Base-by-base conservation (phyloP, 805 yeast genomes). In the Yarrowia sp. region DNA sequence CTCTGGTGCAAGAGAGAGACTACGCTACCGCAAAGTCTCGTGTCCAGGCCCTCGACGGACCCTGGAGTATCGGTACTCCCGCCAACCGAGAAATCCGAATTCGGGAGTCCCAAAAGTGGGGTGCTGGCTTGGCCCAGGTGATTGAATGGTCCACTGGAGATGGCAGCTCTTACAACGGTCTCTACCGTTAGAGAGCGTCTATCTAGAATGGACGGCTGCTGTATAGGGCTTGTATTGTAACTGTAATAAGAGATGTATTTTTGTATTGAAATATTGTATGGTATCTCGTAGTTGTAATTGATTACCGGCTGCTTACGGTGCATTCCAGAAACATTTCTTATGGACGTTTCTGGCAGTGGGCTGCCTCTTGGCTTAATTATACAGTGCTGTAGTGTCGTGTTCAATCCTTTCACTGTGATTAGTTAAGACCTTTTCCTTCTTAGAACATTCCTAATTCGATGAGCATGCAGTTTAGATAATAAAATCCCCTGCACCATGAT, bases 181-280 rank as follows among this genome's bases (percentile, higher is more conserved):
- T 55, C 13, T 55, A 55, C 47, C 61, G 18, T 18, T 39, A 55
- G 38, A 17, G 13, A 35, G 41, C 17, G 31, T 15, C 44, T 38
- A 14, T 38, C 8, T 22, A 50, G 41, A 35, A 14, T 32, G 5
- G 11, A 17, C 35, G 15, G 36, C 50, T 33, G 53, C 41, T 35
- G 55, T 17, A 15, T 32, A 15, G 17, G 44, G 36, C 60, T 51
- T 51, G 60, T 51, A 51, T 38, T 51, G 43, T 51, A 51, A 51
- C 60, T 48, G 44, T 51, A 38, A 51, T 51, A 51, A 51, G 55
- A 48, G 39, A 35, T 47, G 53, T 47, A 47, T 47, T 47, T 11
- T 47, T 32, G 18, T 18, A 18, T 17, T 48, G 39, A 10, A n/a
- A n/a, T n/a, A n/a, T 35, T 11, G 38, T 35, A 11, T 11, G 38